phyloP scores from a whole-genome alignment of 148 eudicot genomes.

The Rhododendron mucronatum region DNA sequence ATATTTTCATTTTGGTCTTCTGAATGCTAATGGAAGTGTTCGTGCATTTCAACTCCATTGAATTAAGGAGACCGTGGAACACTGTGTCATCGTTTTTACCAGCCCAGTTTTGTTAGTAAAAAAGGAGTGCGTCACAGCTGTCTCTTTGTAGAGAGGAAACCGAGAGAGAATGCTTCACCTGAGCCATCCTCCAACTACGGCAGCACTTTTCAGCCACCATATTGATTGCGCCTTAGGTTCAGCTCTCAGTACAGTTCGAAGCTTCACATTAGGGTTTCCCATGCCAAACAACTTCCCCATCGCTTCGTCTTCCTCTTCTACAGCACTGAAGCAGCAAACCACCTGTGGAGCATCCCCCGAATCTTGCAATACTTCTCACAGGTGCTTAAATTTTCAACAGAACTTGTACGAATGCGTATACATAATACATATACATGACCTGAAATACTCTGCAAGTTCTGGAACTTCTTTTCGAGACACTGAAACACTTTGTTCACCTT shows the following conservation, averaged over 20 bases:
- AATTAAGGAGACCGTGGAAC: not conserved
- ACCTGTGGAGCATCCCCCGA: not conserved
- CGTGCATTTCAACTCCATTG: not conserved
- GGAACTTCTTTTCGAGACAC: not conserved
- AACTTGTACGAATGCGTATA: not conserved
- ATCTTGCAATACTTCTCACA: not conserved
- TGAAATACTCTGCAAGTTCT: not conserved
- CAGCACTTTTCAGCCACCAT: not conserved
- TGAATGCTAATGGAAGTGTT: not conserved
- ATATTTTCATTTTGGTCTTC: not conserved
- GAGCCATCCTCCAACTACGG: not conserved
- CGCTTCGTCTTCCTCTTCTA: not conserved
- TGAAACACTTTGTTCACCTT: not conserved
- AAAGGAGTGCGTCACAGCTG: not conserved
- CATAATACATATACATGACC: not conserved
- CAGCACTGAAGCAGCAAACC: not conserved
- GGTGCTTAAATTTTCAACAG: not conserved
- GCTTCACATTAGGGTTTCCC: not conserved
- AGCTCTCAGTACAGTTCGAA: not conserved
- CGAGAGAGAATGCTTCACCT: not conserved
- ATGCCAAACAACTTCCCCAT: not conserved
- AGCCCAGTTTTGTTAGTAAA: not conserved
- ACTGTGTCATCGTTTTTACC: not conserved
- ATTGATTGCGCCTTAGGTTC: not conserved
- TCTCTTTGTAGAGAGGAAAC: not conserved